A percentile compares a stretch with the other conserved stretches of the same genome.
Evolutionary conservation across 2,329 filamentous ascomycete genomes (phyloP).

Genomic region (Nemania abortiva): DNA sequence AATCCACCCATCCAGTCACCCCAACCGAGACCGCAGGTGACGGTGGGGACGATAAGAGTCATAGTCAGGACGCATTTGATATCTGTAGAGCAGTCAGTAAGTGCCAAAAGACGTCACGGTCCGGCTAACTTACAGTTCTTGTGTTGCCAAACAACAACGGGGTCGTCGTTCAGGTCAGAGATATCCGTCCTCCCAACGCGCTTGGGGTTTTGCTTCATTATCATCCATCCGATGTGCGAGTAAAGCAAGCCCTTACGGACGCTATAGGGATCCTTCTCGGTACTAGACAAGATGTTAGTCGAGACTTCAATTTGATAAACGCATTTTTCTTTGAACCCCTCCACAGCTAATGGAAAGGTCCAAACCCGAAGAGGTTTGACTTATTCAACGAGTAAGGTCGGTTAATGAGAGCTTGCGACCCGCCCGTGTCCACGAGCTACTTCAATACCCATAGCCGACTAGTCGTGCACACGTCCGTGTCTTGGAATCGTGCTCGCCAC

Average conservation of each 20-base stretch:
- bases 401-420: too few species aligned
- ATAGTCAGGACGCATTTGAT: constrained; percentile 61
- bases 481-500: too few species aligned
- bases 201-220: constrained; percentile 67
- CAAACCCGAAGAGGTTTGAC: too few species aligned
- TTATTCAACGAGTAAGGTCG: too few species aligned
- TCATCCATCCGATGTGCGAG: constrained; percentile 65
- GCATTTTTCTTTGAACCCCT: neutral
- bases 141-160: constrained; percentile 63
- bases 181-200: constrained; percentile 64
- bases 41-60: constrained; percentile 61
- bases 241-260: constrained; percentile 64
- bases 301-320: neutral
- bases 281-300: constrained; percentile 43
- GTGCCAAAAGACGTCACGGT: neutral
- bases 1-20: constrained; percentile 62
- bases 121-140: constrained; percentile 51
- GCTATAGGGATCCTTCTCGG: constrained; percentile 64
- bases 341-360: too few species aligned
- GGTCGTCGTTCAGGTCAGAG: constrained; percentile 63
- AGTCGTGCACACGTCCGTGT: too few species aligned
- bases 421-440: too few species aligned
- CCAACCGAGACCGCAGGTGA: constrained; percentile 62
- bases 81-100: constrained; percentile 42
- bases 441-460: too few species aligned